Conservation (phyloP, 2,329 filamentous ascomycete genomes). For the Calonectria fujianensis region DNA sequence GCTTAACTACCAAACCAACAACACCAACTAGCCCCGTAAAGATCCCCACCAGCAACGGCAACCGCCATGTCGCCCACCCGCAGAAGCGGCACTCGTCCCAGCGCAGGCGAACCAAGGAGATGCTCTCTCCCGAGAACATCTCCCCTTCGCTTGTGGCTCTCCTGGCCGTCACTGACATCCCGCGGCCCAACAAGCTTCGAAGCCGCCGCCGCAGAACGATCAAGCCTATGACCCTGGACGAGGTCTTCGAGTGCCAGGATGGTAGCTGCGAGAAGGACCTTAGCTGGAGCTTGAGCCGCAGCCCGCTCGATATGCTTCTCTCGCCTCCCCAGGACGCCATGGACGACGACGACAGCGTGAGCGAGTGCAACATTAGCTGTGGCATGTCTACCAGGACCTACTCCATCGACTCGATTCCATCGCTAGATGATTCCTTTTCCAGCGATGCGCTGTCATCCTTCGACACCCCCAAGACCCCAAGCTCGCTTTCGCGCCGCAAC, state of each 20-base stretch:
- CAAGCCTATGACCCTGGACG: constrained; percentile 70
- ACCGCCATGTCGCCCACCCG: constrained; percentile 60
- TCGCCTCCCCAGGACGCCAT: constrained; percentile 76
- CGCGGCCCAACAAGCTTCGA: constrained; percentile 65
- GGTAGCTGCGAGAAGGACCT: constrained; percentile 76
- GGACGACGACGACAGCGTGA: constrained; percentile 68
- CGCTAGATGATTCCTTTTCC: constrained; percentile 72
- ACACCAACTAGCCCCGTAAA: constrained; percentile 72
- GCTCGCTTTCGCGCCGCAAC: constrained; percentile 56
- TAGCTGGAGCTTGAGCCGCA: constrained; percentile 71
- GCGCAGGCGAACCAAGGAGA: constrained; percentile 62
- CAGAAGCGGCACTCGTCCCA: constrained; percentile 63
- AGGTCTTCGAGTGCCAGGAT: constrained; percentile 72
- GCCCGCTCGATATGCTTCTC: constrained; percentile 75
- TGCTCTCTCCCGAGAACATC: constrained; percentile 72
- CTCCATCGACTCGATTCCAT: constrained; percentile 78
- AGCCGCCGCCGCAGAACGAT: constrained; percentile 57
- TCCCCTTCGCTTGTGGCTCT: constrained; percentile 77
- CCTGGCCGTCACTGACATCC: constrained; percentile 78
- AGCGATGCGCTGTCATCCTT: constrained; percentile 70
- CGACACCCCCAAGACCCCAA: constrained; percentile 68
- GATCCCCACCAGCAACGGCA: constrained; percentile 69
- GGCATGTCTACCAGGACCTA: constrained; percentile 72
- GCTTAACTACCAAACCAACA: constrained; percentile 54
- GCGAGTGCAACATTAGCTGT: constrained; percentile 73